phyloP scores from a whole-genome alignment of 139 green algal species.

The Pseudopediastrum boryanum region DNA sequence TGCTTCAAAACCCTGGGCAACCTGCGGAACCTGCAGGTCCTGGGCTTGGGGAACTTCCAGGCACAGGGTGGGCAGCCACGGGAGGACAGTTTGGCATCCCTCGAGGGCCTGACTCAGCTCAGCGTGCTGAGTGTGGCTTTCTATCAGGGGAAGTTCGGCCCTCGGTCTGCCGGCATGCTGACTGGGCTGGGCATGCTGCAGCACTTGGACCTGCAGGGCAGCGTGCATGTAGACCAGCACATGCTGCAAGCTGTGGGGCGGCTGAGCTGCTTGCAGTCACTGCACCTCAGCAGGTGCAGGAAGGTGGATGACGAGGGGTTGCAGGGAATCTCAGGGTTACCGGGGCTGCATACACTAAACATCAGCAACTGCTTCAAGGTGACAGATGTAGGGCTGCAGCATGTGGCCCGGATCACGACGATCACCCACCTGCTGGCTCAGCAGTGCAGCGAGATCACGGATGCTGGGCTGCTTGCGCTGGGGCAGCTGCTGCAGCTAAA shows the following conservation, averaged over 20 bases:
- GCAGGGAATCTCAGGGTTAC: conserved; percentile 34
- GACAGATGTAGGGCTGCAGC: conserved; percentile 42
- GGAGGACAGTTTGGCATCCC: no score
- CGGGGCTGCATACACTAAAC: conserved; percentile 40
- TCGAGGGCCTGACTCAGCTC: conserved; percentile 23
- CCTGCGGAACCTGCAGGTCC: conserved; percentile 35
- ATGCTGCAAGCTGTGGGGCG: not conserved
- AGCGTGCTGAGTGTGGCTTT: not conserved
- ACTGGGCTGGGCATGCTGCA: conserved; percentile 3
- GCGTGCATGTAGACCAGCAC: conserved; percentile 12
- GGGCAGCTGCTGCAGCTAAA: conserved; percentile 10
- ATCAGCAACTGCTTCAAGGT: conserved; percentile 39
- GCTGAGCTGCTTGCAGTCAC: conserved; percentile 36
- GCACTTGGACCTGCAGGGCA: conserved; percentile 27
- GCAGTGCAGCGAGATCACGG: conserved; percentile 39
- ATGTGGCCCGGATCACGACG: conserved; percentile 29
- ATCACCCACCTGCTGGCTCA: conserved; percentile 39
- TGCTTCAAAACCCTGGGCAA: conserved; percentile 27
- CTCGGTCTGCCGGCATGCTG: conserved; percentile 16
- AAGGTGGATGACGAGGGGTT: conserved; percentile 26
- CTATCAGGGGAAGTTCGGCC: conserved; percentile 23
- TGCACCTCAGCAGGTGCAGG: conserved; percentile 39
- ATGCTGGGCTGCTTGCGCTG: conserved; percentile 21
- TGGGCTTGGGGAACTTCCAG: conserved; percentile 45
- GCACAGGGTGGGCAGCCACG: no score